Base-by-base conservation (phyloP, 176 grass and related monocot genomes). In the Triticum turgidum region DNA sequence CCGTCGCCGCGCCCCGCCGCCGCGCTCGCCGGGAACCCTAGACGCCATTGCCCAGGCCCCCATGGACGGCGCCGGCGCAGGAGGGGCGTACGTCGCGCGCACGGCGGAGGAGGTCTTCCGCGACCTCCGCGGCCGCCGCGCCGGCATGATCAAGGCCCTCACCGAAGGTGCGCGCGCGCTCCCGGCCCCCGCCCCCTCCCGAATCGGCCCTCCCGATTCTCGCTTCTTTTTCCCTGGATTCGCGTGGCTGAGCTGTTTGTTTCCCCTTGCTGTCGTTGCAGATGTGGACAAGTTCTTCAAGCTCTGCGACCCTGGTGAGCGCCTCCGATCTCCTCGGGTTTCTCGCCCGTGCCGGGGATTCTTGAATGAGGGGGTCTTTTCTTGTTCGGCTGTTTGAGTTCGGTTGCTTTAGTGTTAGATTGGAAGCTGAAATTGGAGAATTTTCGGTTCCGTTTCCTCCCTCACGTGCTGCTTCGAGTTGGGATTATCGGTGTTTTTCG, bases 261-360 rank as follows among this genome's bases (percentile, higher is more conserved):
- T 81, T 83, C 9, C 9, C 14, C 74, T 18, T 27, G 24, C 79
- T 78, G 80, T 89, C 47, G 22, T 51, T 75, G 95, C 83, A 97
- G 95, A 97, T 86, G 92, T 97, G 90, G 95, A 97, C 61, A 97
- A 89, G 92, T 97, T 97, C 66, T 97, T 82, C 91, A 86, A 94
- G 92, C 90, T 90, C 30, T 97, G 95, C 86, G 95, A 97, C 88
- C 95, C 95, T 25, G 95, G 95, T 97, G 69, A 93, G 88, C 89
- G 85, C 69, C 49, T 61, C 86, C 49, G 87, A 85, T 89, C 79
- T 90, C 77, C 33, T 88, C 84, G 76, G 10, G 17, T 56, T 86
- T 11, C 32, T 69, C 72, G 0, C 62, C 65, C 0, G 10, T 2
- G 32, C 27, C 5, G 17, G 59, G 38, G 84, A 81, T 92, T 84